Conservation (phyloP, 768 basidiomycete genomes). For the Pulveroboletus sp. region DNA sequence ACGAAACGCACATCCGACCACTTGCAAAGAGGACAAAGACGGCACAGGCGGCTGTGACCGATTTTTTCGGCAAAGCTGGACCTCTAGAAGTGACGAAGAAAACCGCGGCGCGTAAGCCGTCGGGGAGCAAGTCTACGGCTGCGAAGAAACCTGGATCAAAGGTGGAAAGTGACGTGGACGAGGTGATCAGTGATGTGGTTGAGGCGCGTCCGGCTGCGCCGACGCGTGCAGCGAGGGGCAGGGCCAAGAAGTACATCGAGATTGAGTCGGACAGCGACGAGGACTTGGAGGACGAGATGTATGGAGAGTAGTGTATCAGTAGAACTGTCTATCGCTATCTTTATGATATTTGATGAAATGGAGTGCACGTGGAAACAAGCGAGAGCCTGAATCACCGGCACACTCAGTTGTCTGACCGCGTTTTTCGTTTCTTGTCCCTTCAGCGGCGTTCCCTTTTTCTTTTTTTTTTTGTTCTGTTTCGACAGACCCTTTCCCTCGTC, state of each 20-base stretch:
- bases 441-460: background rate
- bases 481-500: background rate
- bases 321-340: too few relatives aligned
- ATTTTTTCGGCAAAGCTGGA: slow-evolving; percentile 53
- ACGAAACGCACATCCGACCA: slow-evolving; percentile 41
- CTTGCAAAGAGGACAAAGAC: slow-evolving; percentile 50
- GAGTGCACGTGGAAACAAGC: slow-evolving; percentile 17
- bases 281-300: slow-evolving; percentile 34
- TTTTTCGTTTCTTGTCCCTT: background rate
- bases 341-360: background rate
- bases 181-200: slow-evolving; percentile 38
- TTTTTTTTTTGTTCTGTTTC: slow-evolving; percentile 1
- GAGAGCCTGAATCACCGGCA: background rate
- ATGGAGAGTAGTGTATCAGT: slow-evolving; percentile 30
- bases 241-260: slow-evolving; percentile 61
- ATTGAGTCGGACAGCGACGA: slow-evolving; percentile 46
- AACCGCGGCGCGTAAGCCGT: slow-evolving; percentile 44
- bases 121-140: slow-evolving; percentile 55
- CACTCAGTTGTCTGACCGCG: background rate
- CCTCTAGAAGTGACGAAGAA: slow-evolving; percentile 37
- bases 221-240: slow-evolving; percentile 45
- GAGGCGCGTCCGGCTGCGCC: slow-evolving; percentile 40
- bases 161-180: slow-evolving; percentile 42
- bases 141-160: slow-evolving; percentile 46
- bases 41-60: slow-evolving; percentile 43